Evolutionary conservation across 768 basidiomycete species (phyloP).

Genomic region (Mycena metata): DNA sequence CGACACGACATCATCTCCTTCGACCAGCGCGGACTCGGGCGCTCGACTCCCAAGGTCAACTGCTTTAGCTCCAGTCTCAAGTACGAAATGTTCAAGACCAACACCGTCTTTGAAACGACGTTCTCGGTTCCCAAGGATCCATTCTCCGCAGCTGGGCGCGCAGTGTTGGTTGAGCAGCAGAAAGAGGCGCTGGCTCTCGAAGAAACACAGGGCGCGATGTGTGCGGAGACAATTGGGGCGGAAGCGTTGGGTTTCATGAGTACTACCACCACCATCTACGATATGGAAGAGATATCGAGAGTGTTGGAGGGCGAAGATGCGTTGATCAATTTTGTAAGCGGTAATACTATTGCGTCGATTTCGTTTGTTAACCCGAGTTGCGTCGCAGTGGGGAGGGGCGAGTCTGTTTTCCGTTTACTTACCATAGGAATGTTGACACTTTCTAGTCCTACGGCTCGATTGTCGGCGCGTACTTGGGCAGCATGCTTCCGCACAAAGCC

Average conservation of each 20-base stretch:
- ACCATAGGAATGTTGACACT: neutral
- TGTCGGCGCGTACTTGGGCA: slow-evolving; percentile 33
- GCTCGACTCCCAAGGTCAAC: slow-evolving; percentile 30
- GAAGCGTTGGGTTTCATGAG: slow-evolving; percentile 36
- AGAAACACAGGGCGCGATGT: slow-evolving; percentile 27
- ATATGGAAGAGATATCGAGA: slow-evolving; percentile 37
- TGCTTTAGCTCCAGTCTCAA: slow-evolving; percentile 30
- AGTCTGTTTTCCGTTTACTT: neutral
- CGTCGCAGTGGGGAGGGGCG: slow-evolving; percentile 30
- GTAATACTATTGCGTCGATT: neutral
- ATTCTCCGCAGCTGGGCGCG: slow-evolving; percentile 32
- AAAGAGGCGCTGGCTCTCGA: slow-evolving; percentile 36
- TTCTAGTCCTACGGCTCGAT: slow-evolving; percentile 33
- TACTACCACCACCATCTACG: slow-evolving; percentile 34
- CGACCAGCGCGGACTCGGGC: slow-evolving; percentile 38
- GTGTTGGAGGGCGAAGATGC: slow-evolving; percentile 32
- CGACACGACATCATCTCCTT: slow-evolving; percentile 40
- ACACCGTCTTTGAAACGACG: slow-evolving; percentile 37
- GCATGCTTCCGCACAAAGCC: slow-evolving; percentile 38
- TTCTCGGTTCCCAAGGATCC: slow-evolving; percentile 37
- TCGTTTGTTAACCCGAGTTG: neutral
- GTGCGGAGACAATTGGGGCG: slow-evolving; percentile 31
- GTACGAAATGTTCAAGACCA: slow-evolving; percentile 35
- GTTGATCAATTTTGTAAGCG: slow-evolving; percentile 36
- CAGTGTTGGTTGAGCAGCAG: slow-evolving; percentile 38